Evolutionary conservation across 345 rosid genomes (phyloP), one percentile per base, ranked within the genome.

Genomic region (Crucihimalaya himalaica): DNA sequence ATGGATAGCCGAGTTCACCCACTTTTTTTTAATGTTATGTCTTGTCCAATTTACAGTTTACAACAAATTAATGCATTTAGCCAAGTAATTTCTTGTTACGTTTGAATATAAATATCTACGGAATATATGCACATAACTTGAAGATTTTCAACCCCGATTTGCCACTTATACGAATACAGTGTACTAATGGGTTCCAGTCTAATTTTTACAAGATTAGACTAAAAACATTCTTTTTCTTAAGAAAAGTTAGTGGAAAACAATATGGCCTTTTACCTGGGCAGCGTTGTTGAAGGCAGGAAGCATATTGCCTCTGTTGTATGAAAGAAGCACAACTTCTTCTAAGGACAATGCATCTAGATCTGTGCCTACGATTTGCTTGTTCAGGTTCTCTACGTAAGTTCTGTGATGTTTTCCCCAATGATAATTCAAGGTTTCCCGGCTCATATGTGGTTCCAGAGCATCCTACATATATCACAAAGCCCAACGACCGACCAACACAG

Each of bases 361-460:
- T 25, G 97, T 89, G 50, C 89, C 96, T 1, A 28, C 80, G 45
- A 91, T 80, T 78, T 95, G 97, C 82, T 83, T 86, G 85, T 91
- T 95, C 58, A 95, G 80, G 77, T 89, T 89, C 53, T 89, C 96
- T 55, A 91, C 92, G 66, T 95, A 95, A 51, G 87, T 78, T 65
- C 88, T 83, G 77, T 89, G 97, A 83, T 95, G 97, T 73, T 95
- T 86, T 39, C 99, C 99, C 97, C 99, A 92, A 21, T 95, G 99
- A 80, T 81, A 95, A 70, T 88, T 86, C 43, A 95, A 54, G 0
- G 93, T 89, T 23, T 85, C 92, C 63, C 23, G 77, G 79, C 93
- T 95, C 97, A 91, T 88, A 75, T 86, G 86, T 23, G 99, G 99
- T 78, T 89, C 97, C 81, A 95, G 75, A 59, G 92, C 95, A 79